Percentiles rank a stretch among this genome's conserved stretches.
These are phyloP conservation scores for Nakazawaea anatomiae DNA, from an alignment of 805 yeast genomes.

Conservation along the genomic window DNA sequence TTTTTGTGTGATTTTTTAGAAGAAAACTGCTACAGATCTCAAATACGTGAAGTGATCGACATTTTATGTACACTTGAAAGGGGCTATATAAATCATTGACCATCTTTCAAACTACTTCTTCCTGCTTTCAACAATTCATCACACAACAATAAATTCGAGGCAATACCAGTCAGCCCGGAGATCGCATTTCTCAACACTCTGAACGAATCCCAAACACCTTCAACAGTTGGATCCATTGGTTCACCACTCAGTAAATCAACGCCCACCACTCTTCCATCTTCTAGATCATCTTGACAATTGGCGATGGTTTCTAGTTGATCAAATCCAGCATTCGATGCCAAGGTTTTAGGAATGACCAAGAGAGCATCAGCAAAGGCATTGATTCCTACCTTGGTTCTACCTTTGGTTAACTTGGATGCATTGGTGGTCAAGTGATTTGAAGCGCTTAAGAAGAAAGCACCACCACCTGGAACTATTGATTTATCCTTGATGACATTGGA, in stretches of 20 bases:
- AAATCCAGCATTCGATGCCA: conserved; percentile 87
- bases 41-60: too few species aligned
- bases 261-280: conserved; percentile 80
- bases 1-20: background rate
- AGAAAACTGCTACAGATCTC: too few species aligned
- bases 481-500: conserved; percentile 85
- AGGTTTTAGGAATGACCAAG: conserved; percentile 86
- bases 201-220: conserved; percentile 96
- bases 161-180: conserved; percentile 89
- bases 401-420: conserved; percentile 58
- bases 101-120: conserved; percentile 76
- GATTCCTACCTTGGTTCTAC: conserved; percentile 84
- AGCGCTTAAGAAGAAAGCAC: conserved; percentile 87
- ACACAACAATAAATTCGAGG: conserved; percentile 85
- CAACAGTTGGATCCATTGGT: conserved; percentile 90
- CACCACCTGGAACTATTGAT: conserved; percentile 92
- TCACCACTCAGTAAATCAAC: conserved; percentile 88
- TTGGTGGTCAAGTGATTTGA: conserved; percentile 55
- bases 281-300: conserved; percentile 82
- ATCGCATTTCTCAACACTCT: conserved; percentile 91
- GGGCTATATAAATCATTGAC: conserved; percentile 1
- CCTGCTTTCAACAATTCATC: conserved; percentile 98
- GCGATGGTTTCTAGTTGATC: conserved; percentile 88
- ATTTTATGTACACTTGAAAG: background rate
- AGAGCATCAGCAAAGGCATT: conserved; percentile 92